These are phyloP conservation scores for Irpex sp. DNA, from an alignment of 1,284 basidiomycete genomes.

Conservation along the genomic window DNA sequence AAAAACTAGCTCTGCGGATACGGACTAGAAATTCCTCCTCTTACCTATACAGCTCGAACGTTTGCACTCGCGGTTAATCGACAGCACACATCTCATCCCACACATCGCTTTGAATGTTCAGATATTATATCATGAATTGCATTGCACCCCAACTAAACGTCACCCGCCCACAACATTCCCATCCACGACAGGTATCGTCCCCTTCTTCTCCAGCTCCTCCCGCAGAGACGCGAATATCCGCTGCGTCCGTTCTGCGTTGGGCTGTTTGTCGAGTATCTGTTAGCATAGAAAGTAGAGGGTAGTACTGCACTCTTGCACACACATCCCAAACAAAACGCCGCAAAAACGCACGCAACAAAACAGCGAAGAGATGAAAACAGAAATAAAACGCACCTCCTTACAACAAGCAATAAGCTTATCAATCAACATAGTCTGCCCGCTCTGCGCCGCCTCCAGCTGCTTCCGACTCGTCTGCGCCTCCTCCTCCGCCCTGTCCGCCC, in stretches of 20 bases:
- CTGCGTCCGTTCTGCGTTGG: slow-evolving; percentile 75
- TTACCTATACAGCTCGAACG: no score
- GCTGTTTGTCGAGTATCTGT: slow-evolving; percentile 37
- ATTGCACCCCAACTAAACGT: slow-evolving; percentile 9
- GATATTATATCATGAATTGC: no score
- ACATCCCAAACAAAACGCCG: no score
- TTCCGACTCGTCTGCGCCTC: slow-evolving; percentile 59
- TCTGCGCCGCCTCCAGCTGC: slow-evolving; percentile 71
- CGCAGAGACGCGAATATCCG: slow-evolving; percentile 72
- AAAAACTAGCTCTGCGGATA: no score
- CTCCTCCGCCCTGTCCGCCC: slow-evolving; percentile 66
- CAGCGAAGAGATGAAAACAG: background rate
- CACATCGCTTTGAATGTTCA: no score
- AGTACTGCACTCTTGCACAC: slow-evolving; percentile 4
- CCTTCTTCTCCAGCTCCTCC: slow-evolving; percentile 68
- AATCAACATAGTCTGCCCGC: slow-evolving; percentile 69
- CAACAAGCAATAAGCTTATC: slow-evolving; percentile 79
- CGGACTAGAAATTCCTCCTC: no score
- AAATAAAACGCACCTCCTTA: slow-evolving; percentile 61
- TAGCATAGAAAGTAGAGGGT: background rate
- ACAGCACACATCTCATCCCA: no score
- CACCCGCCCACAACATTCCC: slow-evolving; percentile 44
- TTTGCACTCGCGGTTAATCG: no score
- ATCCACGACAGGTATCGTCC: slow-evolving; percentile 31
- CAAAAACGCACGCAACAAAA: no score